Conservation (phyloP, 345 rosid genomes). For the Populus simonii region DNA sequence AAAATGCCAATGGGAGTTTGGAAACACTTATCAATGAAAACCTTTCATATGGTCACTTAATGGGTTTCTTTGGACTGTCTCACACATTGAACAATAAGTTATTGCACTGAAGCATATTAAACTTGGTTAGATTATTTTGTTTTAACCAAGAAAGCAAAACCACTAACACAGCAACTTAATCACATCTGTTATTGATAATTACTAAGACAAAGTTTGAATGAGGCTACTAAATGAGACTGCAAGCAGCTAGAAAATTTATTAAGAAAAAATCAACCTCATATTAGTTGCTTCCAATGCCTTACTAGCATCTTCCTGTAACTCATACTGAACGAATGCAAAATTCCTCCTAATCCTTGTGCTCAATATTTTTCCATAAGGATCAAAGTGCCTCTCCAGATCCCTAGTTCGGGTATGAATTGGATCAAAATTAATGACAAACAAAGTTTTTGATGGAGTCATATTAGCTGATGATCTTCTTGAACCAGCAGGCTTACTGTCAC, state of each 20-base stretch:
- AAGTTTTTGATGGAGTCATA: slow-evolving; percentile 70
- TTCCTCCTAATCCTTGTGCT: slow-evolving; percentile 83
- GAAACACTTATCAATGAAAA: not conserved
- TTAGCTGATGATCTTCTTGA: slow-evolving; percentile 64
- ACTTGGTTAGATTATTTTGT: not conserved
- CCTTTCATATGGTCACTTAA: not conserved
- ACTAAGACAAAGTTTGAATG: not conserved
- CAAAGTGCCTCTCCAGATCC: slow-evolving; percentile 84
- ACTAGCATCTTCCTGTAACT: slow-evolving; percentile 74
- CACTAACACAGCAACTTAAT: not conserved
- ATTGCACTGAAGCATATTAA: not conserved
- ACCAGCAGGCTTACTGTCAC: slow-evolving; percentile 51
- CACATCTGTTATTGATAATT: not conserved
- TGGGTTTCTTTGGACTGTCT: not conserved
- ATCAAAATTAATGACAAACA: slow-evolving; percentile 85
- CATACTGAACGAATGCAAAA: slow-evolving; percentile 85
- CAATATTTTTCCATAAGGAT: slow-evolving; percentile 72
- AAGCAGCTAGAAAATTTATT: not conserved
- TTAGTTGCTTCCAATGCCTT: slow-evolving; percentile 76
- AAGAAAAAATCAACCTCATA: slow-evolving; percentile 41
- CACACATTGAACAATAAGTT: not conserved
- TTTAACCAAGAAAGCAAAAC: not conserved
- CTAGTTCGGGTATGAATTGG: slow-evolving; percentile 64
- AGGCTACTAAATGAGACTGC: not conserved
- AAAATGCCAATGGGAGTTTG: not conserved